A percentile compares a stretch with the other conserved stretches of the same genome.
phyloP scores from a whole-genome alignment of 176 grass and related monocot species.

The Bonia amplexicaulis region DNA sequence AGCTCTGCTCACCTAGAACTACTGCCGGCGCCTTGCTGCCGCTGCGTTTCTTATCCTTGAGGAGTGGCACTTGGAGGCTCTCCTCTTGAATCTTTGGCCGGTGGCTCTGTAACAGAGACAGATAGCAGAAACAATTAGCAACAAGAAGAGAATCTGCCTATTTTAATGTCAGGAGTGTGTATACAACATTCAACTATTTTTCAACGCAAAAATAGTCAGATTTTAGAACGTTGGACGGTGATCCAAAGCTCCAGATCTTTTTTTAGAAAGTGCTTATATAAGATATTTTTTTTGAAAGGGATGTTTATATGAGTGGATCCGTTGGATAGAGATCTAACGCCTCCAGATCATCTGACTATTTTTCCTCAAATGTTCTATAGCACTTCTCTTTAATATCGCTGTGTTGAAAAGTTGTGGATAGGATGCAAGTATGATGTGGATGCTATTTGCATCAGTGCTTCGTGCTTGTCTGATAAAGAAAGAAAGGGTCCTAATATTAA shows the following conservation, averaged over 20 bases:
- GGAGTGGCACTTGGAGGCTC: constrained; percentile 24
- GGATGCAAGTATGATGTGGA: background rate
- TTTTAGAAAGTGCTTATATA: too few species aligned
- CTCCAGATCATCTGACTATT: too few species aligned
- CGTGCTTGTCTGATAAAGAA: background rate
- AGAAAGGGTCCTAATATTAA: background rate
- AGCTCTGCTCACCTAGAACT: constrained; percentile 27
- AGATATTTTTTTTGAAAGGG: too few species aligned
- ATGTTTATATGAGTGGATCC: too few species aligned
- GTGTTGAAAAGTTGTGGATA: background rate
- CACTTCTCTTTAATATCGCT: too few species aligned
- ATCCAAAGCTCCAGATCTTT: too few species aligned
- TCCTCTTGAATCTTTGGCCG: constrained; percentile 5
- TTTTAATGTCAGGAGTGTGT: too few species aligned
- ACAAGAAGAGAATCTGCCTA: background rate
- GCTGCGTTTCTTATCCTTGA: constrained; percentile 19
- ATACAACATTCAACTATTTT: too few species aligned
- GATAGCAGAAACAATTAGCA: background rate
- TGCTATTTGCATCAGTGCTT: background rate
- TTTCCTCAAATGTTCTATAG: too few species aligned
- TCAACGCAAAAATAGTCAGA: too few species aligned
- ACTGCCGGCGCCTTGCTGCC: constrained; percentile 31
- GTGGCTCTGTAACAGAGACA: constrained; percentile 15
- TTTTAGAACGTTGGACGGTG: too few species aligned
- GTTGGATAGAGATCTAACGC: too few species aligned